Evolutionary conservation across 108 stramenopile genomes (phyloP).

Genomic region (Craspedostauros australis): DNA sequence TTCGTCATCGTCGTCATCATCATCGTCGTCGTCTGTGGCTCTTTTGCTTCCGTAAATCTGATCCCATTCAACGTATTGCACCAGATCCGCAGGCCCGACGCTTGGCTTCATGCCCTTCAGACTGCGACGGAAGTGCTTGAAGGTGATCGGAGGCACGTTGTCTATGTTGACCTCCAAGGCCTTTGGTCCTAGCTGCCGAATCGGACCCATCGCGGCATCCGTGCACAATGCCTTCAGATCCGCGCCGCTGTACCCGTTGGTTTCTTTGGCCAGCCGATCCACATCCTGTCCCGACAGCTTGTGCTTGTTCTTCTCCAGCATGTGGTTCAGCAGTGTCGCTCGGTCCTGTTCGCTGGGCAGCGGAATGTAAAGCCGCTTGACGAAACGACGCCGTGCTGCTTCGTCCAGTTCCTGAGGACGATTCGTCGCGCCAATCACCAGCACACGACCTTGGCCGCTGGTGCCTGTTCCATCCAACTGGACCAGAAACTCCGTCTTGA

Average conservation of each 20-base stretch:
- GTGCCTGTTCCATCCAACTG: constrained; percentile 91
- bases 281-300: constrained; percentile 60
- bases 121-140: constrained; percentile 80
- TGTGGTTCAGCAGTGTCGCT: constrained; percentile 55
- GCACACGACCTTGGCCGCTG: constrained; percentile 70
- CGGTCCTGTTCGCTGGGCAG: constrained; percentile 83
- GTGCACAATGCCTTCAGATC: constrained; percentile 87
- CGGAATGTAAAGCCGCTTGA: constrained; percentile 92
- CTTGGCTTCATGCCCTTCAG: constrained; percentile 76
- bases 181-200: constrained; percentile 66
- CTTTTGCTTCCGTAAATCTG: constrained; percentile 60
- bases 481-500: constrained; percentile 94
- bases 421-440: constrained; percentile 98
- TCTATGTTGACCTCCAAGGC: constrained; percentile 64
- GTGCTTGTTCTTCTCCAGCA: constrained; percentile 85
- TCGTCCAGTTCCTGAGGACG: constrained; percentile 98
- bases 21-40: constrained; percentile 30
- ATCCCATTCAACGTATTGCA: constrained; percentile 74
- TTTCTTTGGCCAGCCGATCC: constrained; percentile 61
- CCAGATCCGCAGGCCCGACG: constrained; percentile 80
- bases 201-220: constrained; percentile 95
- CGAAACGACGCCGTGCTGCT: constrained; percentile 94
- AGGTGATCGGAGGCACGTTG: constrained; percentile 83
- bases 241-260: constrained; percentile 90
- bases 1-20: constrained; percentile 41